Base-by-base conservation (phyloP, 352 stramenopile species). In the Achlya hypogyna region DNA sequence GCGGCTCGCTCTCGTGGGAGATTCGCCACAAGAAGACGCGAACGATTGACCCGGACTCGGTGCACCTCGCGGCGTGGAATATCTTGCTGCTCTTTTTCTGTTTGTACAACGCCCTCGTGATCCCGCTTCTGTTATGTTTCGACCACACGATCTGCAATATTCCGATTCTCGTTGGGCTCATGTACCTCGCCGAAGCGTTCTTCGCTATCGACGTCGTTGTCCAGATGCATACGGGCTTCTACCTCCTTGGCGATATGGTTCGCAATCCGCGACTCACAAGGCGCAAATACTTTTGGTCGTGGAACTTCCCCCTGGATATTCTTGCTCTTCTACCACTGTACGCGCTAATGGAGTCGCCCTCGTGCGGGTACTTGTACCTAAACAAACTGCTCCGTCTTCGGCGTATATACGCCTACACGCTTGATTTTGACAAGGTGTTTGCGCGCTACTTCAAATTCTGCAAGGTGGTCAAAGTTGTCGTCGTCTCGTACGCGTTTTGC, bases 201-300 rank as follows among this genome's bases (percentile, higher is more conserved):
- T 90, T 90, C 54, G 76, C 66, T 49, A 62, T 72, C 32, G 82
- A 90, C 69, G 75, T 88, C 27, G 88, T 84, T 65, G 78, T 90
- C 20, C 82, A 87, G 47, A 74, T 88, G 47, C 78, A 88, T 70
- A 90, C 79, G 25, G 80, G 82, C 10, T 89, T 85, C 73, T 90
- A 89, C 60, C 75, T 88, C 51, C 73, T 83, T 38, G 82, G 82
- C 51, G 84, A 88, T 42, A 71, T 90, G 31, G 70, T 90, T 31
- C 80, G 79, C 8, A 79, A 87, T 63, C 75, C 74, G 20, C 27
- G 72, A 25, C 86, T 84, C 28, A 84, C 78, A 8, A 69, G 78
- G n/a, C 59, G 71, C 32, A 88, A 88, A 54, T 89, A 89, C 71
- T 63, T 88, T 0, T 73, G 67, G 27, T 89, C 81, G 12, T 49